Conservation (phyloP, 2,329 filamentous ascomycete species). For the Harringtonia lauricola region DNA sequence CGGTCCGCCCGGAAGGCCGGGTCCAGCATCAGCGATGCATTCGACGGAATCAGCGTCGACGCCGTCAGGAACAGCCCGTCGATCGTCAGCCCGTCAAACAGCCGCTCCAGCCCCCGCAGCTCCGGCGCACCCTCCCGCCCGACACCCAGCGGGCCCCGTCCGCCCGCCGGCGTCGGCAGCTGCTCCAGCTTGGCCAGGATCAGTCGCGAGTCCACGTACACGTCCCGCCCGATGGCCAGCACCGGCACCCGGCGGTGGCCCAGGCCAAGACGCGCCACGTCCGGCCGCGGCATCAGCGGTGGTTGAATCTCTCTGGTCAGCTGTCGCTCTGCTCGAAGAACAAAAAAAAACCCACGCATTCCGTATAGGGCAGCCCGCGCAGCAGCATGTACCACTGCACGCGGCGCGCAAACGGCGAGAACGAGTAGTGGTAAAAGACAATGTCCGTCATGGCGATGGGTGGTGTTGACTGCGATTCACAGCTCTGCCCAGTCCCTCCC, state of each 20-base stretch:
- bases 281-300: slow-evolving; percentile 52
- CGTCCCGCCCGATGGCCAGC: slow-evolving; percentile 51
- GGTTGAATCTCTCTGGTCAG: slow-evolving; percentile 46
- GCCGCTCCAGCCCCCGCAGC: slow-evolving; percentile 35
- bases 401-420: slow-evolving; percentile 53
- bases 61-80: slow-evolving; percentile 46
- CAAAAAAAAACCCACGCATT: slow-evolving; percentile 45
- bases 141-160: slow-evolving; percentile 14
- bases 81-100: slow-evolving; percentile 44
- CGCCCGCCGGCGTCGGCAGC: slow-evolving; percentile 20
- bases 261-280: slow-evolving; percentile 49
- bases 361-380: slow-evolving; percentile 50
- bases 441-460: slow-evolving; percentile 20
- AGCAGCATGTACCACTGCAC: slow-evolving; percentile 58
- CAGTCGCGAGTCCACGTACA: slow-evolving; percentile 60
- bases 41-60: slow-evolving; percentile 43
- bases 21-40: slow-evolving; percentile 42
- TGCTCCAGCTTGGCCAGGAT: slow-evolving; percentile 55
- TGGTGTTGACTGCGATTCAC: too few species aligned
- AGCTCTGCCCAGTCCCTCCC: too few species aligned
- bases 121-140: slow-evolving; percentile 19
- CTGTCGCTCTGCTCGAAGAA: not conserved
- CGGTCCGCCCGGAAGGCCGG: slow-evolving; percentile 49
- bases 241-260: slow-evolving; percentile 60
- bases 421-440: slow-evolving; percentile 54